Base-by-base conservation (phyloP, 2,329 filamentous ascomycete species). In the Colletotrichum sublineola region DNA sequence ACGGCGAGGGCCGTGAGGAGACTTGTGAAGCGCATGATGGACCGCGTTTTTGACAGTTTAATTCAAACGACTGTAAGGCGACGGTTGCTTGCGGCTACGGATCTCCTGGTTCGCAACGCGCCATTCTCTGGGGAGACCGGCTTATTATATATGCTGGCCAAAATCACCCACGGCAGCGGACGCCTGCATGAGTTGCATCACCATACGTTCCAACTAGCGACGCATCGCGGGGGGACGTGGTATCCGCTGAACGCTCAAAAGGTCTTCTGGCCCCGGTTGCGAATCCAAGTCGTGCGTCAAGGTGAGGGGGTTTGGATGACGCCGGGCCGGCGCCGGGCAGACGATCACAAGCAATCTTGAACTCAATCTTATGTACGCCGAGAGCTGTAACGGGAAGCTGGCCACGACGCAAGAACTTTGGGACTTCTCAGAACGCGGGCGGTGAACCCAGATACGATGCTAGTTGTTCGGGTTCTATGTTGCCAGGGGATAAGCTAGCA, bases 1-100 rank as follows among this genome's bases (percentile, higher is more conserved):
- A 69, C 74, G 29, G 75, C 75, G 14, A 77, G 63, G 29, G 75
- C 75, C 44, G 76, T 74, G 48, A 77, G 58, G 29, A 77, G 55
- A n/a, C 68, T 52, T 14, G 62, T 52, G 33, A 63, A 69, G 65
- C 75, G 76, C 76, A 77, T 77, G 44, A 1, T 68, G 66, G 33
- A n/a, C 63, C 38, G 48, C 48, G 20, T 14, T 8, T n/a, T 24
- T 24, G 24, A 24, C 24, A 24, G 24, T 24, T 24, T 36, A 11
- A 31, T 38, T 50, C 44, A 15, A 18, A 18, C 15, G 18, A 24
- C 5, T 36, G n/a, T 29, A 7, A 46, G 44, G n/a, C 18, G 29
- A 18, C 12, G 20, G n/a, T 12, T 29, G 18, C 50, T 42, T 56
- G n/a, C 24, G 6, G 2, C 14, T 42, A 18, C 6, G 2, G 1